These are phyloP conservation scores for Pseudozyma tsukubaensis DNA, from an alignment of 1,284 basidiomycete species.

Conservation along the genomic window DNA sequence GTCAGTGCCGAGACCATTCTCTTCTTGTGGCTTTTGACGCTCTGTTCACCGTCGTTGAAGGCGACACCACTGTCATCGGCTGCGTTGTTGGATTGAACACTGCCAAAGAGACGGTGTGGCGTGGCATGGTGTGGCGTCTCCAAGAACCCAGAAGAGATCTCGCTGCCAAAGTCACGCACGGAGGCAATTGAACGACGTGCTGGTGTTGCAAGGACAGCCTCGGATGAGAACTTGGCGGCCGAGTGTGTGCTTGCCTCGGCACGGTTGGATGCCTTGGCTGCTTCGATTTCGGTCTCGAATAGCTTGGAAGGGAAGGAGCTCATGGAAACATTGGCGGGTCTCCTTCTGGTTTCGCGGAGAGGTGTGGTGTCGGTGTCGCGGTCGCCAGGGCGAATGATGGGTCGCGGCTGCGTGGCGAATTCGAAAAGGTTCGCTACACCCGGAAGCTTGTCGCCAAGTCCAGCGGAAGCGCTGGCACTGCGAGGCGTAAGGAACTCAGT, in stretches of 20 bases:
- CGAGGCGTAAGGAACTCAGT: conserved; percentile 51
- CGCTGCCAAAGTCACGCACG: conserved; percentile 11
- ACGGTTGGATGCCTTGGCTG: conserved; percentile 25
- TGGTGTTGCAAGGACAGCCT: conserved; percentile 29
- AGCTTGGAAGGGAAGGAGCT: conserved; percentile 49
- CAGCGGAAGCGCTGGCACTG: conserved; percentile 50
- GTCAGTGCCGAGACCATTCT: conserved; percentile 18
- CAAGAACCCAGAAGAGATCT: conserved; percentile 5
- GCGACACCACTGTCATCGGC: conserved; percentile 55
- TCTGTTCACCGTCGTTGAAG: conserved; percentile 33
- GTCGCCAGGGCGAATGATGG: conserved; percentile 31
- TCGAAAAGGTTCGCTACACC: conserved; percentile 54
- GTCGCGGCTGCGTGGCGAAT: conserved; percentile 51
- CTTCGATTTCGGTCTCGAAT: conserved; percentile 49
- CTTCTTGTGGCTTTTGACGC: conserved; percentile 37
- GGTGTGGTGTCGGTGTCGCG: conserved; percentile 26
- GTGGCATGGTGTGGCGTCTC: conserved; percentile 32
- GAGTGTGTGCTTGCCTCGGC: not conserved
- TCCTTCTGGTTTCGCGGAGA: conserved; percentile 38
- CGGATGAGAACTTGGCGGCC: conserved; percentile 4
- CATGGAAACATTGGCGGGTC: conserved; percentile 35
- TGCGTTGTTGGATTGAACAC: conserved; percentile 17
- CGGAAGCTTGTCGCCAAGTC: conserved; percentile 43
- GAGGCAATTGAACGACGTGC: conserved; percentile 18
- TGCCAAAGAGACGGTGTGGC: conserved; percentile 37